Evolutionary conservation across 2,329 filamentous ascomycete genomes (phyloP).

Genomic region (Curvularia spicifera): DNA sequence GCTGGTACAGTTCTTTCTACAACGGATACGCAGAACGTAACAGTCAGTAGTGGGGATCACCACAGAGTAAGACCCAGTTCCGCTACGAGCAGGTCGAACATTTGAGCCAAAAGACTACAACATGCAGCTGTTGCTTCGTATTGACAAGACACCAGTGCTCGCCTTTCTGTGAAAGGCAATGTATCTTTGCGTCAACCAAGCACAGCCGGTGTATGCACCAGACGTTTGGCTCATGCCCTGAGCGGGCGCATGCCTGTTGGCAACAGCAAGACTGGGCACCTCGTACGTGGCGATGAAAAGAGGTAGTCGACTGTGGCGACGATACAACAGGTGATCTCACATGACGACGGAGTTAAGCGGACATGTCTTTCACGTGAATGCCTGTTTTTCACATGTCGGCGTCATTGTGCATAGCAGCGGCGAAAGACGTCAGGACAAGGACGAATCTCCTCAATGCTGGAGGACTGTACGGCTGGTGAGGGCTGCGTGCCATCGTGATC

Average conservation of each 20-base stretch:
- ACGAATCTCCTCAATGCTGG: slow-evolving; percentile 15
- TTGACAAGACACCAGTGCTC: not conserved
- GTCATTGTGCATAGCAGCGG: slow-evolving; percentile 42
- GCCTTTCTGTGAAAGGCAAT: not conserved
- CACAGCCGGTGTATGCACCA: not conserved
- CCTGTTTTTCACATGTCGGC: slow-evolving; percentile 18
- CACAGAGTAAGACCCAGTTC: not conserved
- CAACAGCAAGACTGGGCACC: slow-evolving; percentile 7
- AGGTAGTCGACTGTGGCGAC: slow-evolving; percentile 29
- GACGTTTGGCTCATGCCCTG: not conserved
- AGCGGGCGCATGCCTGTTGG: slow-evolving; percentile 26
- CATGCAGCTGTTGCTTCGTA: not conserved
- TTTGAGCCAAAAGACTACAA: not conserved
- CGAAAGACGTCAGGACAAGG: slow-evolving; percentile 19
- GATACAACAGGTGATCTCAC: slow-evolving; percentile 24
- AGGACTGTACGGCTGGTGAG: slow-evolving; percentile 1
- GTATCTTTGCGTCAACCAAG: slow-evolving; percentile 3
- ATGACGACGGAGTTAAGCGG: slow-evolving; percentile 37
- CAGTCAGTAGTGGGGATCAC: not conserved
- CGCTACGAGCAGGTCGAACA: not conserved
- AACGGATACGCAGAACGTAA: not conserved
- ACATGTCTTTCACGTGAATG: slow-evolving; percentile 27
- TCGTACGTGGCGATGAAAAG: not conserved
- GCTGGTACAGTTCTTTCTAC: not conserved
- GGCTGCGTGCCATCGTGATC: not conserved